These are phyloP conservation scores for Nakazawaea siamensis DNA, from an alignment of 805 yeast species.

Conservation along the genomic window DNA sequence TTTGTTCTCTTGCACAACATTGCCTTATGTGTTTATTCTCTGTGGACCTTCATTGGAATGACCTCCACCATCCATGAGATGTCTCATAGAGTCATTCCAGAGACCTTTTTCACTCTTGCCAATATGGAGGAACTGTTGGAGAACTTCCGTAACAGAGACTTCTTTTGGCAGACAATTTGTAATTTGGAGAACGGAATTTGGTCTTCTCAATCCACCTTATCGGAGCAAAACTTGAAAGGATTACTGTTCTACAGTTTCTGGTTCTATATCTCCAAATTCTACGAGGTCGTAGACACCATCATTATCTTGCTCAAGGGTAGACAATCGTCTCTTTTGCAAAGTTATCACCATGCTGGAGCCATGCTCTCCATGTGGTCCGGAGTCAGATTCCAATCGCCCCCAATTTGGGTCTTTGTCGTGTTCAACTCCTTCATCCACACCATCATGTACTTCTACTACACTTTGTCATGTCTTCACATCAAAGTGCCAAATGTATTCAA, in stretches of 20 bases:
- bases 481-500: constrained; percentile 50
- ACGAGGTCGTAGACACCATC: constrained; percentile 62
- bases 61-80: constrained; percentile 37
- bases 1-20: constrained; percentile 56
- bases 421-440: constrained; percentile 75
- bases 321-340: constrained; percentile 58
- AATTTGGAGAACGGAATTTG: constrained; percentile 54
- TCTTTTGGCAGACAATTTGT: constrained; percentile 56
- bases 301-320: constrained; percentile 62
- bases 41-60: constrained; percentile 70
- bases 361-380: constrained; percentile 82
- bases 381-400: constrained; percentile 59
- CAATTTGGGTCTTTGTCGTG: constrained; percentile 74
- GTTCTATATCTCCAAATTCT: constrained; percentile 63
- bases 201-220: constrained; percentile 18
- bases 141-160: constrained; percentile 22
- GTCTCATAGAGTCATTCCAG: constrained; percentile 23
- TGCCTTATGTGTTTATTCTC: constrained; percentile 55
- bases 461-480: constrained; percentile 50
- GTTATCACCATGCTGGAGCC: constrained; percentile 75
- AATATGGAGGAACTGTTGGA: constrained; percentile 9
- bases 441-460: constrained; percentile 65
- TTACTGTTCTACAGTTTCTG: constrained; percentile 53
- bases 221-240: constrained; percentile 27
- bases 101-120: constrained; percentile 17